Base-by-base conservation (phyloP, 2,329 filamentous ascomycete genomes). In the Fusarium pilosicola region DNA sequence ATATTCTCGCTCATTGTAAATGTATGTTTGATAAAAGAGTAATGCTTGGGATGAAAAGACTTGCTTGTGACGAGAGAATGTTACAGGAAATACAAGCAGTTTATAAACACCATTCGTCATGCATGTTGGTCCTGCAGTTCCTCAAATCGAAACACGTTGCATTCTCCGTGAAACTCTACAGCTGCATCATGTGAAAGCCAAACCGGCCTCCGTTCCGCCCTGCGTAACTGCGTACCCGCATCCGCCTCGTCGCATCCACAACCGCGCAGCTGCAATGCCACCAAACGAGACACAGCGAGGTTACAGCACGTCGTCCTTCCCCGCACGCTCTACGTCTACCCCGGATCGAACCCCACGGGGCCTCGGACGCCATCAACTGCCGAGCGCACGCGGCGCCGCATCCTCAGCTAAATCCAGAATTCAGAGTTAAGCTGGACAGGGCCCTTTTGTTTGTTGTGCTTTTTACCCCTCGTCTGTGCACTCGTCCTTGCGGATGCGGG, bases 1-100 rank as follows among this genome's bases (percentile, higher is more conserved):
- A 77, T 77, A 45, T 62, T 62, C 39, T 77, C 73, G 59, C 75
- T 75, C 75, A 77, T 77, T 26, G 30, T 58, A 22, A 56, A 8
- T 3, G 9, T 13, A 3, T n/a, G 3, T 24, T 7, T 22, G 22
- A 22, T 4, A 22, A 22, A 17, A 11, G 34, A 55, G 20, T 57
- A 42, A 52, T 73, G 60, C n/a, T 32, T n/a, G 7, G 24, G 12
- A 59, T 42, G 22, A 32, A 24, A 30, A 42, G 24, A 36, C 36
- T 20, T 54, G 30, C 22, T 34, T 57, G 41, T 62, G 41, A 32
- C 20, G 41, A 24, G 24, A 45, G 24, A 24, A 39, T 22, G 7
- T 5, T 26, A 18, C 13, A 26, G 62, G 62, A 62, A 41, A 39
- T 42, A 20, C 14, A 26, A 38, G 20, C 30, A 11, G 42, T 69